Conservation (phyloP, 2,329 filamentous ascomycete species). For the Aspergillus hortae region DNA sequence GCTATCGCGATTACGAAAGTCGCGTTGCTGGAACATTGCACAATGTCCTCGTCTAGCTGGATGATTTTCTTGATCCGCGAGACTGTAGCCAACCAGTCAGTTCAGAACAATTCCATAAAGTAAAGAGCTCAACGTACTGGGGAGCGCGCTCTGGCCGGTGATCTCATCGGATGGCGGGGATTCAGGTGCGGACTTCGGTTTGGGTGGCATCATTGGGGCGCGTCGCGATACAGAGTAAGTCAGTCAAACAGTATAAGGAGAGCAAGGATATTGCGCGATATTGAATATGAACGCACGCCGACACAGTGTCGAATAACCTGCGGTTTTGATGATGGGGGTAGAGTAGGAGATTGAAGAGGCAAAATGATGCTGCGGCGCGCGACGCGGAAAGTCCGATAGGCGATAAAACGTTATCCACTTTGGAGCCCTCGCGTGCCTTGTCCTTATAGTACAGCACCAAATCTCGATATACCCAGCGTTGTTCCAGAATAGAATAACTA, state of each 20-base stretch:
- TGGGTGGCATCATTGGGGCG: slow-evolving; percentile 70
- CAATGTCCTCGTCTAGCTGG: slow-evolving; percentile 77
- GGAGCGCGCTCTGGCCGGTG: slow-evolving; percentile 79
- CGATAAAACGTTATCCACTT: neutral
- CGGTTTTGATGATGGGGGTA: too few species aligned
- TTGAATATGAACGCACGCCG: too few species aligned
- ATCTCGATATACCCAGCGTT: too few species aligned
- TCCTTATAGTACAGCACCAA: too few species aligned
- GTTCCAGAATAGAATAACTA: too few species aligned
- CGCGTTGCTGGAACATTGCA: slow-evolving; percentile 85
- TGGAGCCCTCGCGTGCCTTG: too few species aligned
- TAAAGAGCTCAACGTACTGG: slow-evolving; percentile 57
- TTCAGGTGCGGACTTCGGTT: slow-evolving; percentile 68
- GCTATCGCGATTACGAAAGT: slow-evolving; percentile 91
- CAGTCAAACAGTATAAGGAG: neutral
- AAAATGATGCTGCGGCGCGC: slow-evolving; percentile 20
- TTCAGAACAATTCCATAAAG: neutral
- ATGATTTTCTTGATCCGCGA: slow-evolving; percentile 96
- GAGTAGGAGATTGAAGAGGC: neutral
- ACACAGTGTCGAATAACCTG: too few species aligned
- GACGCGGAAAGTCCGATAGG: slow-evolving; percentile 10
- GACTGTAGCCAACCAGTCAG: slow-evolving; percentile 53
- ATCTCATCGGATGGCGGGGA: slow-evolving; percentile 70
- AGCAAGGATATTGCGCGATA: neutral
- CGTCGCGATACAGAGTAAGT: neutral